Base-by-base conservation (phyloP, 2,329 filamentous ascomycete genomes). In the Talaromyces pinophilus region DNA sequence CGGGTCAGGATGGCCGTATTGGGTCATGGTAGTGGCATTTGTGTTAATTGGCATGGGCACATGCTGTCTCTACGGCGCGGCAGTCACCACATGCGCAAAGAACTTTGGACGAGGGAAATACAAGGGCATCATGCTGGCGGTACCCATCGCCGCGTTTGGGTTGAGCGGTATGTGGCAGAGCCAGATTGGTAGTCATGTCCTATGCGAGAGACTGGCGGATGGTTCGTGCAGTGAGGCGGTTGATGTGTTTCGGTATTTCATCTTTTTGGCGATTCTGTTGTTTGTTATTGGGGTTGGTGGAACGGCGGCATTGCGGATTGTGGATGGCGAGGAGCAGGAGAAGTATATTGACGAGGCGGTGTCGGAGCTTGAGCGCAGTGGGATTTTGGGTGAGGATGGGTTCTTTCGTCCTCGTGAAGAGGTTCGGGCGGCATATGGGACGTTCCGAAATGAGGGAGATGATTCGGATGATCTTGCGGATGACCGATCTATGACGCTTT, bases 81-180 rank as follows among this genome's bases (percentile, higher is more conserved):
- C 92, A 1, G 90, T 99, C n/a, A 94, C 94, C 6, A 96, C 94
- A 0, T 97, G 93, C 75, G 95, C 95, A 42, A 99, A 99, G 87
- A 99, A 98, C 80, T 99, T 98, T 80, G 93, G 93, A 59, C 88
- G 90, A 68, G 92, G 93, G 3, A 91, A 90, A 74, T 90, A 96
- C 74, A 90, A 94, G 73, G 95, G 95, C 0, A 81, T 99, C 61
- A 94, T 96, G 67, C 84, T 99, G 64, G 93, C 94, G 1, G 85
- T 92, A 67, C 95, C 95, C 1, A 97, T 98, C 76, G 92, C 95
- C 0, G 90, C 92, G 6, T 97, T 97, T 76, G 95, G 95, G 0
- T 79, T 99, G 65, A 97, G 93, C 74, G 93, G 93, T 59, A 94
- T 99, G 90, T 96, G 95, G 91, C 85, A 95, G 79, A 96, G 92